Base-by-base conservation (phyloP, 176 grass and related monocot species). In the Chrysopogon serrulatus region DNA sequence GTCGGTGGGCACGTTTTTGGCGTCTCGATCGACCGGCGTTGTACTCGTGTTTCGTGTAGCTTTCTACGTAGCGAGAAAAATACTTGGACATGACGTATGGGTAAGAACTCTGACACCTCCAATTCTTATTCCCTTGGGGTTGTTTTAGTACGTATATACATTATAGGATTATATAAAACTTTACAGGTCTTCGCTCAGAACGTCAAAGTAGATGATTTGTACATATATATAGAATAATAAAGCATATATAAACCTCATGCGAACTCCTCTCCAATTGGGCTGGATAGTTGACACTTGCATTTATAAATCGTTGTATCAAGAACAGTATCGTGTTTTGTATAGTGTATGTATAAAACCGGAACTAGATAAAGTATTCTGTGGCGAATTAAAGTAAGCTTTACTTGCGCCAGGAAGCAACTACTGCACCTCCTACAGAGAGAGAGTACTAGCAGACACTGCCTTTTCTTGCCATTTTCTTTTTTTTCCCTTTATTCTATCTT, bases 261-360 rank as follows among this genome's bases (percentile, higher is more conserved):
- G 70, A 68, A 12, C 36, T 79, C 41, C 35, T 41, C 74, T 79
- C 65, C 15, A 31, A 17, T 72, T 72, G 37, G 59, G 43, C 47
- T 59, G 67, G 27, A 78, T 11, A 74, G 84, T 78, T 83, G 73
- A 87, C 80, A 75, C 33, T 28, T 62, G 18, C 42, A 44, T 90
- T 74, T 71, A 83, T 47, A 59, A 66, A 79, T 64, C 24, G 28
- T 60, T 37, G 61, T 47, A 13, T 4, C 3, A 54, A 82, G 65
- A 31, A 39, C 23, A 35, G 63, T n/a, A 23, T 72, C 34, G 10
- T 31, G 67, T 59, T 45, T 32, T 37, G 7, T 82, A 40, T 13
- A 42, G 18, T 71, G 1, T 17, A 66, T 66, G 17, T 26, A 71
- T 3, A n/a, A 60, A 82, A 81, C 7, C 5, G 3, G 10, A 49